Evolutionary conservation across 768 basidiomycete species (phyloP), one percentile per base, ranked within the genome.

Genomic region (Mycena latifolia): DNA sequence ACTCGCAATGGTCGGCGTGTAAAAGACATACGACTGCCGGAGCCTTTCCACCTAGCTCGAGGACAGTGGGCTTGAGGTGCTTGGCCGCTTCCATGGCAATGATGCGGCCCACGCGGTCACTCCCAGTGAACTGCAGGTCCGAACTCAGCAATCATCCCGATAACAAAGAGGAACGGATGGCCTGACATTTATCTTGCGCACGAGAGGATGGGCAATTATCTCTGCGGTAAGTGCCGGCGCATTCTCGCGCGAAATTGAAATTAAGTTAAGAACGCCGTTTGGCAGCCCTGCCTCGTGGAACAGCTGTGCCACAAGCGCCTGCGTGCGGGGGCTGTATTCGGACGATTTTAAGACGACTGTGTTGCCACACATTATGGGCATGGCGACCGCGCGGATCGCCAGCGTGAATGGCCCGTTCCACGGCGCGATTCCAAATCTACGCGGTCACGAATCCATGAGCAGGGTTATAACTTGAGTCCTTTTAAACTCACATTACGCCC

Each of bases 261-360:
- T 69, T 69, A 82, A 84, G 68, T 90, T 89, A 8, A 91, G 69
- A 9, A 88, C 88, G 8, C 88, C 89, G 18, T 77, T 73, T 6
- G 90, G 90, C 1, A 92, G 74, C 1, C 90, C 89, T 0, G 89
- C 89, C 66, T 88, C 85, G 17, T 84, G 77, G 24, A 89, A 79
- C 2, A 85, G 68, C 61, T 87, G 85, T 0, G 77, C 76, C 14
- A 85, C 77, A 9, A 87, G 73, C 9, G 77, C 75, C 58, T 87
- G 86, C 24, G 78, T 81, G 18, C 82, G 76, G 0, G 88, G 87
- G 55, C 81, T 84, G 47, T 77, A 74, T 66, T 88, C 88, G 0
- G 86, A 86, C 15, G 81, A 80, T 63, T 86, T 86, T 47, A 88
- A 70, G 3, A 89, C 79, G 8, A 86, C 82, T 0, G 87, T 86